Conservation (phyloP, 345 rosid species). For the Iberis pinnata region DNA sequence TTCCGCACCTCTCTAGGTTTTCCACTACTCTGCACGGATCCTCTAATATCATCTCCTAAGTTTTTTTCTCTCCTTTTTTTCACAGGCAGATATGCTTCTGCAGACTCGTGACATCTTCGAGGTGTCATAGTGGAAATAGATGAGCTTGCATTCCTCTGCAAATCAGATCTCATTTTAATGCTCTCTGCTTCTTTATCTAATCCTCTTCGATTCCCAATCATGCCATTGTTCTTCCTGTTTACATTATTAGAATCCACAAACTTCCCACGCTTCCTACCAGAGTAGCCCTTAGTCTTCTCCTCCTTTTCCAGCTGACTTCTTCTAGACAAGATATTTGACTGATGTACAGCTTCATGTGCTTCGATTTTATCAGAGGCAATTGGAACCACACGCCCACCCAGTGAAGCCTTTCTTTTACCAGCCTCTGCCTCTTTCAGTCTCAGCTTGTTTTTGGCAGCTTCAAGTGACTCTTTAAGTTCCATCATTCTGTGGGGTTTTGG, state of each 20-base stretch:
- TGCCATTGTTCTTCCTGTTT: too few relatives aligned
- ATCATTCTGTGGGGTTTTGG: slow-evolving; percentile 29
- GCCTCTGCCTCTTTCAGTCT: slow-evolving; percentile 30
- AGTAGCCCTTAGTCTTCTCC: slow-evolving; percentile 23
- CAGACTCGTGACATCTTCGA: slow-evolving; percentile 24
- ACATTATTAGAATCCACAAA: slow-evolving; percentile 8
- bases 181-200: slow-evolving; percentile 23
- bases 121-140: slow-evolving; percentile 18
- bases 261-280: slow-evolving; percentile 28
- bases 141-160: slow-evolving; percentile 19
- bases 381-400: too few relatives aligned
- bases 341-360: slow-evolving; percentile 27
- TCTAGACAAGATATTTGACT: slow-evolving; percentile 21
- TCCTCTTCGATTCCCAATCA: slow-evolving; percentile 30
- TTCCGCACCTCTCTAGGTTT: slow-evolving; percentile 17
- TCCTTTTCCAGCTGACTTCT: slow-evolving; percentile 15
- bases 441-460: slow-evolving; percentile 23
- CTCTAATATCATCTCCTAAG: slow-evolving; percentile 15
- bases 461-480: slow-evolving; percentile 32
- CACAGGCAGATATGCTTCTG: slow-evolving; percentile 22
- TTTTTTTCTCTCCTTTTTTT: slow-evolving; percentile 13
- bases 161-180: slow-evolving; percentile 25
- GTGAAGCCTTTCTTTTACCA: slow-evolving; percentile 31
- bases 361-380: slow-evolving; percentile 18
- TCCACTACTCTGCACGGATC: slow-evolving; percentile 7